Evolutionary conservation across 2,329 filamentous ascomycete species (phyloP).

Genomic region (Elsinoe australis): DNA sequence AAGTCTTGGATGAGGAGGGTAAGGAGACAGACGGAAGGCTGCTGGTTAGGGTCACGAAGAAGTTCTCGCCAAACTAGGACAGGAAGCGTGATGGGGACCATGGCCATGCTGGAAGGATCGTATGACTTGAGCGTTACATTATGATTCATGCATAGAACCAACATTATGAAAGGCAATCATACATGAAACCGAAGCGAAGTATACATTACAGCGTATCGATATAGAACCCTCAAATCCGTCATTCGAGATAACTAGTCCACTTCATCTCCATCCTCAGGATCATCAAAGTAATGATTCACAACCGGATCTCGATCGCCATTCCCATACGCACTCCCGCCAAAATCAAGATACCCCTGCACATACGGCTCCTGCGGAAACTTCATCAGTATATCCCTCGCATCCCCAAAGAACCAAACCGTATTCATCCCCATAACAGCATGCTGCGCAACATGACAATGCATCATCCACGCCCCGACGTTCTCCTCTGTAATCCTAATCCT

Average conservation of each 20-base stretch:
- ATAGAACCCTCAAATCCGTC: no score
- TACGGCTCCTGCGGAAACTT: conserved; percentile 4
- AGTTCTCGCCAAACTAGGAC: conserved; percentile 12
- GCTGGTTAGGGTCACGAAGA: conserved; percentile 65
- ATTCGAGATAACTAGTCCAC: no score
- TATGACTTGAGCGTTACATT: no score
- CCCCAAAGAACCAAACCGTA: conserved; percentile 1
- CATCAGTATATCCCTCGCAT: background rate
- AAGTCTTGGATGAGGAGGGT: conserved; percentile 63
- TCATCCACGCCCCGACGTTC: conserved; percentile 52
- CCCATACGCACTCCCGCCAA: conserved; percentile 9
- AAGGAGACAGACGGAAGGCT: conserved; percentile 59
- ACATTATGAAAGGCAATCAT: no score
- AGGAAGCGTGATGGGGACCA: background rate
- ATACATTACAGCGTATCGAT: no score
- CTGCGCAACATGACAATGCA: conserved; percentile 53
- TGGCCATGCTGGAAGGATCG: no score
- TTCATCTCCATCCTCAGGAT: conserved; percentile 39
- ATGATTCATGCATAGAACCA: no score
- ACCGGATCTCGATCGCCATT: conserved; percentile 27
- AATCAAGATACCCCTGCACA: conserved; percentile 10
- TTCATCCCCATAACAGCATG: conserved; percentile 49
- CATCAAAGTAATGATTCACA: conserved; percentile 33
- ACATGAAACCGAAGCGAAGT: no score
- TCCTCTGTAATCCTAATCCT: conserved; percentile 42